These are phyloP conservation scores for Backusella tuberculispora DNA, from an alignment of 192 early-diverging fungal genomes.

Conservation along the genomic window DNA sequence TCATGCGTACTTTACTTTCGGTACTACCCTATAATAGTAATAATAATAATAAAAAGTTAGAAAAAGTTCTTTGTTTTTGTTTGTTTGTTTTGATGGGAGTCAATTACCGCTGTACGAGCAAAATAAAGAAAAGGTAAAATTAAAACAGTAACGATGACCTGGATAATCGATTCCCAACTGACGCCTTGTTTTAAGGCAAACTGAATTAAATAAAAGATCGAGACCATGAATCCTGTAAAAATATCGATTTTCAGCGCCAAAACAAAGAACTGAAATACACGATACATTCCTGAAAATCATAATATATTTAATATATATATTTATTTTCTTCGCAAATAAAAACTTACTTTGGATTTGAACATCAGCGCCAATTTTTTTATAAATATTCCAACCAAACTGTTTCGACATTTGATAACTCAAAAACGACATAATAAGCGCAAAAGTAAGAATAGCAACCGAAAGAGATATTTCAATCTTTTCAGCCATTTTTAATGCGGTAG, in stretches of 20 bases:
- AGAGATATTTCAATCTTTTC: conserved; percentile 43
- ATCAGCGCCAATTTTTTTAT: conserved; percentile 69
- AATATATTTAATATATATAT: background rate
- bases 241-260: conserved; percentile 80
- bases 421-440: conserved; percentile 32
- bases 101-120: conserved; percentile 38
- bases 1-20: conserved; percentile 37
- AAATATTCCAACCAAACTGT: conserved; percentile 61
- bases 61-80: conserved; percentile 13
- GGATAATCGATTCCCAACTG: conserved; percentile 33
- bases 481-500: conserved; percentile 29
- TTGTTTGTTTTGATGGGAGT: background rate
- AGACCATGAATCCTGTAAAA: conserved; percentile 77
- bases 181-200: conserved; percentile 27
- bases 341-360: conserved; percentile 61
- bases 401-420: conserved; percentile 39
- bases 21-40: conserved; percentile 30
- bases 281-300: conserved; percentile 52
- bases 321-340: background rate
- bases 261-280: conserved; percentile 77
- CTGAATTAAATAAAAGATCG: conserved; percentile 62
- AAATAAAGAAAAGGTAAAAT: conserved; percentile 43
- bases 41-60: background rate
- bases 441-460: conserved; percentile 33
- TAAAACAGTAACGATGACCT: conserved; percentile 33